Evolutionary conservation across 1,139 yeast species (phyloP), one percentile per base, ranked within the genome.

Genomic region (Yamadazyma buinensis): DNA sequence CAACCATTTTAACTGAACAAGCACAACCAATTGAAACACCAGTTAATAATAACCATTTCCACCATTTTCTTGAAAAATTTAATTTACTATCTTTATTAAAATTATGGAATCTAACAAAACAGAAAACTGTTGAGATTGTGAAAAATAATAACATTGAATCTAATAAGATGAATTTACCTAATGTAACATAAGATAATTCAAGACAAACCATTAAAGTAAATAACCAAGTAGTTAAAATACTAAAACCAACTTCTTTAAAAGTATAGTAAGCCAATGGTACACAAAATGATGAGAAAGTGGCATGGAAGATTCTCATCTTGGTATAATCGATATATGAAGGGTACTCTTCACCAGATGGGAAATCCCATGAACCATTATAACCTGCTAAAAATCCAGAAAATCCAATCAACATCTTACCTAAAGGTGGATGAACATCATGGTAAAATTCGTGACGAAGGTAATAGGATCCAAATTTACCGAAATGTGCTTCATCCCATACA

Each of bases 391-490:
- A 88, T 12, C 98, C 99, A 9, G 96, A 85, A 27, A 94, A 69
- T 1, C 97, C 99, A 45, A 90, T 90, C 44, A 94, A 73, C 96
- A 94, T 88, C 62, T 94, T 94, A 25, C 97, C 98, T 51, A 94
- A 75, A 2, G 98, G 98, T 35, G 99, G 99, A 60, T 92, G 99
- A 39, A 92, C 98, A 64, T 92, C 99, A 57, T 88, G 95, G 60
- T 90, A 90, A 58, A 88, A 90, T 52, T 88, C 95, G 55, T 86
- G 95, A 67, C 90, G 81, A 48, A 90, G 68, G 64, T 90, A 90
- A 60, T 86, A 85, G 11, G 96, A 85, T 35, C 97, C 97, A 57
- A 90, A 90, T 59, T 87, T 88, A 42, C 97, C 97, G 57, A 90
- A 90, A 68, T 76, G 82, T 35, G 82, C 82, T 55, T 76, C 82